Evolutionary conservation across 176 grass and related monocot genomes (phyloP).

Genomic region (Avena atlantica): DNA sequence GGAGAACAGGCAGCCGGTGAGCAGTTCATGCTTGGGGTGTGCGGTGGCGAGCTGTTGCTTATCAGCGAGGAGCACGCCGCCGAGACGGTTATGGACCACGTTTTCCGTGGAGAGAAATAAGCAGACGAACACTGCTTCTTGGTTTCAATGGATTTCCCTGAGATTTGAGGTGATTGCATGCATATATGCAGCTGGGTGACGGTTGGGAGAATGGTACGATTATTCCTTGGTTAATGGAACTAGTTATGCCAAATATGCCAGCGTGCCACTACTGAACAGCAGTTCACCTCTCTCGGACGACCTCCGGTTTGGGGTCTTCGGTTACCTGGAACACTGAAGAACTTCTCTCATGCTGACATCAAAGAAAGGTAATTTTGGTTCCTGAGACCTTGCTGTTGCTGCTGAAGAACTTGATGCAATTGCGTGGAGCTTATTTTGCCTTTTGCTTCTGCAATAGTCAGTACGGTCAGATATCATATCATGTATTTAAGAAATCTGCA

Average conservation of each 20-base stretch:
- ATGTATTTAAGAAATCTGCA: background rate
- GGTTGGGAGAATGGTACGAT: slow-evolving; percentile 54
- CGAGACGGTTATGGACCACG: slow-evolving; percentile 28
- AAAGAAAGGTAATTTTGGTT: slow-evolving; percentile 25
- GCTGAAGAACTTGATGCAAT: background rate
- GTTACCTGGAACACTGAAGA: background rate
- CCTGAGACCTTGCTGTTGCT: background rate
- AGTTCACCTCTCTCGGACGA: slow-evolving; percentile 16
- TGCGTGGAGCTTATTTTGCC: background rate
- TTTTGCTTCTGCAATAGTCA: background rate
- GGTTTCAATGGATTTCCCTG: slow-evolving; percentile 53
- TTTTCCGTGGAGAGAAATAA: slow-evolving; percentile 42
- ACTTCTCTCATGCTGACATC: slow-evolving; percentile 20
- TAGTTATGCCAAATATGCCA: slow-evolving; percentile 49
- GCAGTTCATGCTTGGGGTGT: slow-evolving; percentile 48
- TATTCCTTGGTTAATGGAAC: slow-evolving; percentile 58
- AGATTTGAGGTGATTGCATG: slow-evolving; percentile 55
- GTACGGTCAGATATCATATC: background rate
- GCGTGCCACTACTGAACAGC: slow-evolving; percentile 43
- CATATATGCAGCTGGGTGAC: slow-evolving; percentile 51
- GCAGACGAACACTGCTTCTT: slow-evolving; percentile 65
- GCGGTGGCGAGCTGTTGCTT: slow-evolving; percentile 50
- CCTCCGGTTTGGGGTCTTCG: slow-evolving; percentile 64
- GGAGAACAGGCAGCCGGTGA: background rate
- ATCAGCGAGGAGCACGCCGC: slow-evolving; percentile 46